phyloP scores from a whole-genome alignment of 2,329 filamentous ascomycete species.

The Rosellinia necatrix region DNA sequence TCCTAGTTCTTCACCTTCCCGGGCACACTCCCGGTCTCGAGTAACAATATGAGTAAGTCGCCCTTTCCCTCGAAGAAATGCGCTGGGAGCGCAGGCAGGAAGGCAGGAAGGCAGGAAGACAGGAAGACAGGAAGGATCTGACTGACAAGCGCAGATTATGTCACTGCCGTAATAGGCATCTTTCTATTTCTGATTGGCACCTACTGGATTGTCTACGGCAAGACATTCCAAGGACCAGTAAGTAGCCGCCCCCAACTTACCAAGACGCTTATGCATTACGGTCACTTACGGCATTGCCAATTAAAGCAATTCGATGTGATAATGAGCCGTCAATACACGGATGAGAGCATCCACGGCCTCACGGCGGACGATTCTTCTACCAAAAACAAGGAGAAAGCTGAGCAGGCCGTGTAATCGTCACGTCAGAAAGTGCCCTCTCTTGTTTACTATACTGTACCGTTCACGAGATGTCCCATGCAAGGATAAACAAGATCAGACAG shows the following conservation, averaged over 20 bases:
- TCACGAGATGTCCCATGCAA: no score
- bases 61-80: not conserved
- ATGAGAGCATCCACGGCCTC: slow-evolving; percentile 21
- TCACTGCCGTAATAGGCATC: slow-evolving; percentile 45
- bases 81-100: no score
- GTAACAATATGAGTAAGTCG: slow-evolving; percentile 41
- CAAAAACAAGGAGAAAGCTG: slow-evolving; percentile 26
- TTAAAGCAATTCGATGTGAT: slow-evolving; percentile 38
- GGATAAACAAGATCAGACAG: no score
- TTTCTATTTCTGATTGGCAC: slow-evolving; percentile 37
- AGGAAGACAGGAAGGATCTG: no score
- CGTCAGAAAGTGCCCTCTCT: not conserved
- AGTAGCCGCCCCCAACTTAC: slow-evolving; percentile 16
- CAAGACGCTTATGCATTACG: no score
- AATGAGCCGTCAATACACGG: slow-evolving; percentile 30
- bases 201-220: slow-evolving; percentile 36
- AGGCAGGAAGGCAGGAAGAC: no score
- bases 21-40: slow-evolving; percentile 36
- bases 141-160: slow-evolving; percentile 39
- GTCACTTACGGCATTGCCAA: slow-evolving; percentile 1
- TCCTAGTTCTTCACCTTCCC: slow-evolving; percentile 43
- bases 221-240: slow-evolving; percentile 39
- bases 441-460: not conserved
- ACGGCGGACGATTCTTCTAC: slow-evolving; percentile 20
- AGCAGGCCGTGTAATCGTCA: not conserved